Conservation (phyloP, 371 early-diverging fungal genomes). For the Mucor racemosus region DNA sequence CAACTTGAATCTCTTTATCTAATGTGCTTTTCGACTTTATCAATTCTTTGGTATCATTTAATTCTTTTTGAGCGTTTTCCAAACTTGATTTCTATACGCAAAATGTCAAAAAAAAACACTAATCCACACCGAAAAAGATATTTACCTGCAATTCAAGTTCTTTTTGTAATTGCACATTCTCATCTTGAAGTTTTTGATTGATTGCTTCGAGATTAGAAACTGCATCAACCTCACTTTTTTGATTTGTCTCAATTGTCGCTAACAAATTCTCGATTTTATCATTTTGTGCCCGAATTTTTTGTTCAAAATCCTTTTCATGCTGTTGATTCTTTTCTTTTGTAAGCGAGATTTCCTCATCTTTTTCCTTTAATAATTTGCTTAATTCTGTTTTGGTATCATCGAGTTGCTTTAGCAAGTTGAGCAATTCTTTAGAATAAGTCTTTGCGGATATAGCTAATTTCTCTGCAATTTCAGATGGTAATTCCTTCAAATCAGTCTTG, state of each 20-base stretch:
- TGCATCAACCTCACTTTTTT: not conserved
- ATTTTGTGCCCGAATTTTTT: constrained; percentile 13
- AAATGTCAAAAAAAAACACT: not conserved
- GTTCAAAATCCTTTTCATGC: constrained; percentile 4
- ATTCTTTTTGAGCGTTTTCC: constrained; percentile 4
- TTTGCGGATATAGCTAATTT: constrained; percentile 38
- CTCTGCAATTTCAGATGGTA: constrained; percentile 48
- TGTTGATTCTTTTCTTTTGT: not conserved
- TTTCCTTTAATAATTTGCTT: constrained; percentile 1
- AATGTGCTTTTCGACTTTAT: not conserved
- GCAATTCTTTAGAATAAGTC: constrained; percentile 42
- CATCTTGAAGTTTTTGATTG: constrained; percentile 17
- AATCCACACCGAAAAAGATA: not conserved
- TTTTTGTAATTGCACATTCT: constrained; percentile 17
- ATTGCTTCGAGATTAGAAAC: constrained; percentile 11
- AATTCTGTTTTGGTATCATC: constrained; percentile 32
- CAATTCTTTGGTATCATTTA: constrained; percentile 8
- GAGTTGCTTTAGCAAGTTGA: constrained; percentile 29
- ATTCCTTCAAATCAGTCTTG: constrained; percentile 24
- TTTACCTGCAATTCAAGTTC: constrained; percentile 26
- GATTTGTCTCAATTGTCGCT: constrained; percentile 10
- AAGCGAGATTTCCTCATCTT: not conserved
- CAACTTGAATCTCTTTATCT: constrained; percentile 26
- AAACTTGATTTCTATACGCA: not conserved
- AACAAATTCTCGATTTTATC: constrained; percentile 8